Conservation (phyloP, 148 eudicot genomes). For the Polygonum aviculare region DNA sequence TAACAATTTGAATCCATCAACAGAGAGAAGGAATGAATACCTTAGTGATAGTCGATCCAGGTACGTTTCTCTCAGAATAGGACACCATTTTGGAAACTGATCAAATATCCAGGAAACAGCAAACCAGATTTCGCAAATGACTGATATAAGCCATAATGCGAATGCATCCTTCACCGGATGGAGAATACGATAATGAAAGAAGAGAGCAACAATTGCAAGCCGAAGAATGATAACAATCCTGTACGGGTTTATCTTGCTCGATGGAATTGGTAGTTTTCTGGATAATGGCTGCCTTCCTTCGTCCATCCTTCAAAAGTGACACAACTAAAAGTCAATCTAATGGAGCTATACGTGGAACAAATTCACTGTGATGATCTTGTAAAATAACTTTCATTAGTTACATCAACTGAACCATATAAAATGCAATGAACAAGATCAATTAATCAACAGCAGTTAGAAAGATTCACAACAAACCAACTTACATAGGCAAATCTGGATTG, state of each 20-base stretch:
- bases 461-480: constrained; percentile 15
- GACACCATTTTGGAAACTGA: constrained; percentile 92
- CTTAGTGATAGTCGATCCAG: constrained; percentile 84
- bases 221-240: constrained; percentile 76
- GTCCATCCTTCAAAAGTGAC: constrained; percentile 58
- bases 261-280: constrained; percentile 79
- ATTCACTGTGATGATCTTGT: background rate
- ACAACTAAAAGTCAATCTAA: background rate
- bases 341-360: background rate
- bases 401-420: background rate
- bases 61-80: constrained; percentile 89
- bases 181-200: constrained; percentile 76
- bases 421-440: background rate
- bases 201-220: constrained; percentile 70
- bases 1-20: background rate
- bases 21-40: constrained; percentile 21
- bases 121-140: constrained; percentile 96
- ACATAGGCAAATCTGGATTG: constrained; percentile 70
- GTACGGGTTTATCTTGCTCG: constrained; percentile 96
- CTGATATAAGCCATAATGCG: constrained; percentile 80
- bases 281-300: constrained; percentile 98
- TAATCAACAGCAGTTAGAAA: background rate
- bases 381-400: background rate
- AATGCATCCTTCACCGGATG: constrained; percentile 92
- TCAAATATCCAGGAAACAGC: constrained; percentile 91